Evolutionary conservation across 1,284 basidiomycete species (phyloP), one percentile per base, ranked within the genome.

Genomic region (Malassezia slooffiae): DNA sequence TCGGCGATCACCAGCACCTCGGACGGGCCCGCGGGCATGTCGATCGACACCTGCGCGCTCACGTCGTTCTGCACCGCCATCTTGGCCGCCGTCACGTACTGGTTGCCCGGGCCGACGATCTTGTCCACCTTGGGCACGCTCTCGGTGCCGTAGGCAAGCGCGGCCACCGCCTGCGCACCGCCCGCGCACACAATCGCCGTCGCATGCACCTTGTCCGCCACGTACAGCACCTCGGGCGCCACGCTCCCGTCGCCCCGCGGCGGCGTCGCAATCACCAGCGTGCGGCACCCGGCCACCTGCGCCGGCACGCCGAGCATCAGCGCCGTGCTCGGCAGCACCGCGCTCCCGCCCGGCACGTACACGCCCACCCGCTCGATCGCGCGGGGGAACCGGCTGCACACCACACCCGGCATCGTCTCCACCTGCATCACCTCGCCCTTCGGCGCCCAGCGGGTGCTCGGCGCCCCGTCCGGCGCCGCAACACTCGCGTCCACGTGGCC

Each of bases 31-130:
- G 93, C 93, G 28, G 93, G 93, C 88, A 97, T 97, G 72, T 99
- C 93, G 65, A 97, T 99, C 16, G 85, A 83, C 9, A 96, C 88
- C 49, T 90, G 74, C 5, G 93, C 91, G 64, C 90, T 85, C n/a
- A 89, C 89, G 70, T 97, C 93, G 70, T 95, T 95, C 72, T 95
- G 90, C 16, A 96, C 89, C 51, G 95, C 57, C 93, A 97, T 95
- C 75, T 99, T 99, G 45, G 91, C 91, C 1, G 93, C 93, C 0
- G 91, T 97, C 20, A 99, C 93, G 83, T 91, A 99, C 71, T 97
- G 93, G 70, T 97, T 97, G 19, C 93, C 93, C 3, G 93, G 93
- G 15, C 93, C 93, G 62, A 95, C 93, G 58, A 97, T 91, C 54
- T 72, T 99, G 76, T 97, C 93, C 13, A 97, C 93, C 73, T 99